Conservation (phyloP, 441 rosid species). For the Kokia cookei region DNA sequence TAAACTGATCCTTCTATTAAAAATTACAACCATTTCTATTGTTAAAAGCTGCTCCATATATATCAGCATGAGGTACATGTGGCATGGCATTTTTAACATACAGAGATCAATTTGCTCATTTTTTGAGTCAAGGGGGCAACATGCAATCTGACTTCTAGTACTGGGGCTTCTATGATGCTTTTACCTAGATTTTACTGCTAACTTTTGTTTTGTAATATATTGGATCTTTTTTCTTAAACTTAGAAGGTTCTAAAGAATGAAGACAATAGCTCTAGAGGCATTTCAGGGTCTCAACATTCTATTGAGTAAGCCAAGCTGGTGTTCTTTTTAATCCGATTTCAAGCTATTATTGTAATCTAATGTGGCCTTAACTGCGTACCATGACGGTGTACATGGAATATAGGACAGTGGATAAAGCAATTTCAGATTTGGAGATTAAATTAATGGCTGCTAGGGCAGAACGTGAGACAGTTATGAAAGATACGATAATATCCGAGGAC, state of each 20-base stretch:
- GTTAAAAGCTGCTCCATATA: too few species aligned
- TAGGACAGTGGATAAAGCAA: slow-evolving; percentile 44
- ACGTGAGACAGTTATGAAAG: slow-evolving; percentile 27
- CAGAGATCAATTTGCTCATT: too few species aligned
- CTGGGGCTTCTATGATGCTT: too few species aligned
- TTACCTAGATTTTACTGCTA: background rate
- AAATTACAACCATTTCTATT: too few species aligned
- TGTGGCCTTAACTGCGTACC: background rate
- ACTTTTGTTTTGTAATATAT: background rate
- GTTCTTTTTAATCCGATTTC: background rate
- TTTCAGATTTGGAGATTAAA: slow-evolving; percentile 48
- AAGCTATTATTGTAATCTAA: slow-evolving; percentile 3
- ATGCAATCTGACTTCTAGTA: too few species aligned
- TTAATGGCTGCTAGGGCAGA: slow-evolving; percentile 44
- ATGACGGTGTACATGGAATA: slow-evolving; percentile 12
- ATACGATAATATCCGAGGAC: slow-evolving; percentile 22
- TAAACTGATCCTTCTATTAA: too few species aligned
- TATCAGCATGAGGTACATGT: too few species aligned
- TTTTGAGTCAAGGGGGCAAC: too few species aligned
- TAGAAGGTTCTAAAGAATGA: slow-evolving; percentile 16
- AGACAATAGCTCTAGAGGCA: slow-evolving; percentile 19
- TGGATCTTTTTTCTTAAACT: background rate
- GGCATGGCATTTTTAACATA: too few species aligned
- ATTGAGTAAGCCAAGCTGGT: slow-evolving; percentile 39
- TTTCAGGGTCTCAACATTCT: slow-evolving; percentile 28